Percentiles rank a stretch among this genome's conserved stretches.
phyloP scores from a whole-genome alignment of 441 rosid species.

The Erodium moschatum region DNA sequence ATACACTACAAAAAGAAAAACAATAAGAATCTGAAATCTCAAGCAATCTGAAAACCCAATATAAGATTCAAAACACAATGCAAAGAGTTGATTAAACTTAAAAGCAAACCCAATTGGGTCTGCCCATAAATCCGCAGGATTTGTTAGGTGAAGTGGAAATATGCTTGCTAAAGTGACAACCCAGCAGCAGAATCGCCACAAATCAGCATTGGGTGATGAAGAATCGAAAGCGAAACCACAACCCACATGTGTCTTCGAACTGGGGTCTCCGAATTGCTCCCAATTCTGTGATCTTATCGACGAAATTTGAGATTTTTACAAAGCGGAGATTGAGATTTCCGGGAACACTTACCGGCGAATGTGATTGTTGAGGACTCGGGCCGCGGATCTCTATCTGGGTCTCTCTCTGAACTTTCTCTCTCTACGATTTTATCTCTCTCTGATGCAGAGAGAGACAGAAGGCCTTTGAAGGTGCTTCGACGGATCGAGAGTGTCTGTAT shows the following conservation, averaged over 20 bases:
- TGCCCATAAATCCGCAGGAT: slow-evolving; percentile 1
- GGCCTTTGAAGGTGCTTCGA: slow-evolving; percentile 9
- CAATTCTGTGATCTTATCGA: background rate
- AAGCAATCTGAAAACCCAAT: background rate
- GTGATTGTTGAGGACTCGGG: background rate
- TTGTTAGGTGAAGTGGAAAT: slow-evolving; percentile 20
- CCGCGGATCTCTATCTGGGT: slow-evolving; percentile 8
- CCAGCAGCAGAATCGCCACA: slow-evolving; percentile 13
- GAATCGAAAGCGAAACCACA: slow-evolving; percentile 18
- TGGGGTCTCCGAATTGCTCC: slow-evolving; percentile 5
- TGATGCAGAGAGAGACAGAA: slow-evolving; percentile 7
- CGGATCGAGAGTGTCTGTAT: slow-evolving; percentile 3
- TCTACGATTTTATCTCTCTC: background rate
- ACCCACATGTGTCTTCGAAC: slow-evolving; percentile 15
- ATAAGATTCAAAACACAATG: slow-evolving; percentile 19
- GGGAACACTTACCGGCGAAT: slow-evolving; percentile 3
- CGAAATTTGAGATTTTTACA: background rate
- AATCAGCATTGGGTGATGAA: slow-evolving; percentile 7
- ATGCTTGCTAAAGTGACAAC: slow-evolving; percentile 15
- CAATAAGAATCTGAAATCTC: slow-evolving; percentile 16
- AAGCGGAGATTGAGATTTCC: slow-evolving; percentile 5
- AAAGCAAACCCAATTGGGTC: slow-evolving; percentile 33
- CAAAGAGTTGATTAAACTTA: slow-evolving; percentile 42
- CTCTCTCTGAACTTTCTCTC: slow-evolving; percentile 5
- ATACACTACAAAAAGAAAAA: background rate